Evolutionary conservation across 345 rosid genomes (phyloP).

Genomic region (Eucalyptus decipiens): DNA sequence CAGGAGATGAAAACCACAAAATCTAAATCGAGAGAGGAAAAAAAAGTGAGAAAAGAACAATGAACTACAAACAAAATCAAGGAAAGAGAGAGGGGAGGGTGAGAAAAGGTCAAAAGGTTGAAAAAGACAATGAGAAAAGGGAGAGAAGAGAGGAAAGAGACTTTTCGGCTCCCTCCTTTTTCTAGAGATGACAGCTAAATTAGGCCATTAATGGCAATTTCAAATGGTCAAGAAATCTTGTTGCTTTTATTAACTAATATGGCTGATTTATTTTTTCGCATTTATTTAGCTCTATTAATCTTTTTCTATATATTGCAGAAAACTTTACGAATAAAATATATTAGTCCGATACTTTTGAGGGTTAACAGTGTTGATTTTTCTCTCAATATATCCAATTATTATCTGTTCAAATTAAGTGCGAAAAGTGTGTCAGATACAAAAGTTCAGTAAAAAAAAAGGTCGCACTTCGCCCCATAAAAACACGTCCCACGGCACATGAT

Average conservation of each 20-base stretch:
- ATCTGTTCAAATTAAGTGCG: not conserved
- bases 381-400: not conserved
- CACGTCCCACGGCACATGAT: not conserved
- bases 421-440: not conserved
- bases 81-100: no score
- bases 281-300: not conserved
- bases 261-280: not conserved
- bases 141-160: no score
- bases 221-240: not conserved
- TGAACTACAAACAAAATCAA: no score
- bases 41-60: no score
- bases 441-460: not conserved
- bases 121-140: no score
- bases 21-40: no score
- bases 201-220: not conserved
- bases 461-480: rapidly evolving
- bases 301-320: not conserved
- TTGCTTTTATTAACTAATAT: not conserved
- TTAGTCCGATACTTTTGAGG: not conserved
- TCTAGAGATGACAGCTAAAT: not conserved
- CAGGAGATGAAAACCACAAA: no score
- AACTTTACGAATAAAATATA: not conserved
- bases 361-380: not conserved
- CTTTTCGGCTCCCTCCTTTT: no score
- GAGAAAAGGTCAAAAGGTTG: no score